These are phyloP conservation scores for Ganoderma leucocontextum DNA, from an alignment of 1,284 basidiomycete species.

Conservation along the genomic window DNA sequence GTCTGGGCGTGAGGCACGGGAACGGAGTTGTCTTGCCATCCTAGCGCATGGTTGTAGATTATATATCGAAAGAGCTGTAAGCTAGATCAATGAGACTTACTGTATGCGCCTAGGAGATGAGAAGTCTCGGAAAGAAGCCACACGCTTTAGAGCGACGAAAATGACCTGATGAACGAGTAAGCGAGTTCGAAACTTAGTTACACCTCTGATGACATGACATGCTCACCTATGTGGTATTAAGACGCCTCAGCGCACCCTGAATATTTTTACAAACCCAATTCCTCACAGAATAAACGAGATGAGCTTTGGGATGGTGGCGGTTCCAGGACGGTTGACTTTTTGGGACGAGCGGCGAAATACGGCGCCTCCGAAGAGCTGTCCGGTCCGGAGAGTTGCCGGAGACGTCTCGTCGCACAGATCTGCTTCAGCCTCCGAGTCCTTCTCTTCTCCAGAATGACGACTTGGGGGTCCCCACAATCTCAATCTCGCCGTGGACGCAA, in stretches of 20 bases:
- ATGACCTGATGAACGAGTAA: not conserved
- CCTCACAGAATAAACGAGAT: not conserved
- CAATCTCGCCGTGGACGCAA: not conserved
- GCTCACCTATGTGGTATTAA: not conserved
- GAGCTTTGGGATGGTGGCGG: not conserved
- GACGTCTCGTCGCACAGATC: not conserved
- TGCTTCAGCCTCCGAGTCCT: not conserved
- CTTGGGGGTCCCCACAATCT: not conserved
- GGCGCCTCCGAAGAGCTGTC: not conserved
- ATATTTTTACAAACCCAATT: not conserved
- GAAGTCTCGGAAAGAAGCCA: not conserved
- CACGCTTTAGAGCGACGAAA: not conserved
- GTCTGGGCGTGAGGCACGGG: constrained; percentile 44
- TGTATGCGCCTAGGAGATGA: not conserved
- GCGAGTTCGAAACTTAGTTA: not conserved
- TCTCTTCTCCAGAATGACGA: constrained; percentile 2
- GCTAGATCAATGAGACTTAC: not conserved
- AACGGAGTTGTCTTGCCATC: constrained; percentile 48
- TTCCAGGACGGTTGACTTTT: not conserved
- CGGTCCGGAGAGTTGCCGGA: constrained; percentile 11
- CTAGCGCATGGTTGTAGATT: not conserved
- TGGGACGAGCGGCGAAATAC: not conserved
- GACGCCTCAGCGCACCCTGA: no score
- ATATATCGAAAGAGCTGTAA: not conserved
- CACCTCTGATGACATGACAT: not conserved